A percentile compares a stretch with the other conserved stretches of the same genome.
These are phyloP conservation scores for Nakazawaea pomicola DNA, from an alignment of 805 yeast species.

Conservation along the genomic window DNA sequence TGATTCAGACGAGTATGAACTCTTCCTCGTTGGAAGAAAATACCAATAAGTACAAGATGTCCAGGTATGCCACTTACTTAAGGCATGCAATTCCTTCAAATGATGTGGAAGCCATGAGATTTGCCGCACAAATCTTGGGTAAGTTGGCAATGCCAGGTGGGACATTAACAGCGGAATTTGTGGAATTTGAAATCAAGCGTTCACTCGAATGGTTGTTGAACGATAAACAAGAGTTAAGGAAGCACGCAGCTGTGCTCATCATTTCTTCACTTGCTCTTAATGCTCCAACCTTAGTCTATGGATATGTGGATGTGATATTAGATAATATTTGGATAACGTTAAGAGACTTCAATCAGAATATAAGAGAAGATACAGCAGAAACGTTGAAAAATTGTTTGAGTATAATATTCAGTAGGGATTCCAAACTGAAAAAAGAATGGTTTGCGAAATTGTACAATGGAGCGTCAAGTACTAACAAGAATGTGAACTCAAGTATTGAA, in stretches of 20 bases:
- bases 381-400: slow-evolving; percentile 73
- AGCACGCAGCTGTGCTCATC: slow-evolving; percentile 87
- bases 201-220: slow-evolving; percentile 88
- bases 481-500: slow-evolving; percentile 39
- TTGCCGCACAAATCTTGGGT: slow-evolving; percentile 85
- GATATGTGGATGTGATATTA: slow-evolving; percentile 71
- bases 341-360: slow-evolving; percentile 68
- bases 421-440: slow-evolving; percentile 68
- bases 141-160: slow-evolving; percentile 88
- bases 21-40: slow-evolving; percentile 54
- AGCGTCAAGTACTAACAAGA: slow-evolving; percentile 24
- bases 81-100: slow-evolving; percentile 75
- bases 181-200: slow-evolving; percentile 84
- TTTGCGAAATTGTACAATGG: slow-evolving; percentile 49
- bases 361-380: slow-evolving; percentile 80
- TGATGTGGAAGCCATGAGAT: slow-evolving; percentile 79
- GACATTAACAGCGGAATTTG: slow-evolving; percentile 84
- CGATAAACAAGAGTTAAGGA: slow-evolving; percentile 80
- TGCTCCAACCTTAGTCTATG: slow-evolving; percentile 78
- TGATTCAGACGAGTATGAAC: slow-evolving; percentile 31
- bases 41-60: slow-evolving; percentile 65
- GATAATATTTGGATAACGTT: slow-evolving; percentile 86
- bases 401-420: slow-evolving; percentile 77
- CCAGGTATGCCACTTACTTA: slow-evolving; percentile 86
- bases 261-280: slow-evolving; percentile 80